These are phyloP conservation scores for Trametes villosa DNA, from an alignment of 768 basidiomycete species.

Conservation along the genomic window DNA sequence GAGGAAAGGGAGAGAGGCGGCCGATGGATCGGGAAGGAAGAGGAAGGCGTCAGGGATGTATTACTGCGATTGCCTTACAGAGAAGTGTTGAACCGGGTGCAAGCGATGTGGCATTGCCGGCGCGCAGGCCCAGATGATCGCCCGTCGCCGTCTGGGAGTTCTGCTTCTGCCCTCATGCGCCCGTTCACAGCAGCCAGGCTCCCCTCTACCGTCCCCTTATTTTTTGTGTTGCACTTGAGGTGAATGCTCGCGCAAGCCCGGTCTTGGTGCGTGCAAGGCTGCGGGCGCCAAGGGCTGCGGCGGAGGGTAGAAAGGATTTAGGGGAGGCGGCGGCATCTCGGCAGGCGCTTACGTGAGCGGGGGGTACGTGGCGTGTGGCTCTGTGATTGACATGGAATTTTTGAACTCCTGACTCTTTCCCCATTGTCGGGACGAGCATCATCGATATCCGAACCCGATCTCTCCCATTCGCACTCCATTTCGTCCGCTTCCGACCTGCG, in stretches of 20 bases:
- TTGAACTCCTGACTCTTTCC: constrained; percentile 5
- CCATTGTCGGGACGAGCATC: constrained; percentile 7
- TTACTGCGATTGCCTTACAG: not conserved
- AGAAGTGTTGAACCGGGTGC: constrained; percentile 4
- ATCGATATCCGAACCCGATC: constrained; percentile 9
- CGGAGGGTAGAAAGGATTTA: not conserved
- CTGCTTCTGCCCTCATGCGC: not conserved
- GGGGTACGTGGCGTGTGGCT: constrained; percentile 1
- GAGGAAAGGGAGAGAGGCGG: not conserved
- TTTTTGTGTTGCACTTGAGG: not conserved
- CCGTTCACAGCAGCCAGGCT: not conserved
- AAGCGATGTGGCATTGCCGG: constrained; percentile 5
- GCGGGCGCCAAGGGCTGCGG: not conserved
- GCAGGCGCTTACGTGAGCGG: constrained; percentile 2
- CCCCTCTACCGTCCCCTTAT: too few species aligned
- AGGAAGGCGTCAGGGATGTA: not conserved
- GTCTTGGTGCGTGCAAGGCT: too few species aligned
- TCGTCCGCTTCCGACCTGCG: not conserved
- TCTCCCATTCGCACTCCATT: not conserved
- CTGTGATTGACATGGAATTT: not conserved
- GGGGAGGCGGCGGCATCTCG: constrained; percentile 1
- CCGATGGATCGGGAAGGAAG: constrained; percentile 2
- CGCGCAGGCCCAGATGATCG: constrained; percentile 1
- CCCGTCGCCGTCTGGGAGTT: not conserved
- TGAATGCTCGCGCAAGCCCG: too few species aligned